Evolutionary conservation across 805 yeast species (phyloP).

Genomic region (Suhomyces xylopsoci): DNA sequence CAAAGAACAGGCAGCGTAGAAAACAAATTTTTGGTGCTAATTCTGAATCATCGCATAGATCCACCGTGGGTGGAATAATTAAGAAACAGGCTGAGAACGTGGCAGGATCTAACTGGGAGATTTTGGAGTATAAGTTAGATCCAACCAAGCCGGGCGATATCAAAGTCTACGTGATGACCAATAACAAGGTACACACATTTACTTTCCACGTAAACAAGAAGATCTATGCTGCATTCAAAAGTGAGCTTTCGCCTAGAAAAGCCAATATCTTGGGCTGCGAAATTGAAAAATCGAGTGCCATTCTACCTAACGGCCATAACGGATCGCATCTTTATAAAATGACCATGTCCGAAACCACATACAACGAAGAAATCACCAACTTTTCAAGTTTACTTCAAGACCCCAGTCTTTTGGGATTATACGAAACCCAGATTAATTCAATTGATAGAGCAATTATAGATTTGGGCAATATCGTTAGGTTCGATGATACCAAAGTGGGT

Average conservation of each 20-base stretch:
- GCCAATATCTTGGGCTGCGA: slow-evolving; percentile 45
- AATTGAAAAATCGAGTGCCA: slow-evolving; percentile 55
- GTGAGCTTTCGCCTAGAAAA: slow-evolving; percentile 39
- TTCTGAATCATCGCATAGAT: slow-evolving; percentile 49
- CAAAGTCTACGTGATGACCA: slow-evolving; percentile 65
- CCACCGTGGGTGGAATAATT: slow-evolving; percentile 64
- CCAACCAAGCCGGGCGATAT: slow-evolving; percentile 66
- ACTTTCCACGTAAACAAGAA: slow-evolving; percentile 72
- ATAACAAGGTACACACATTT: slow-evolving; percentile 70
- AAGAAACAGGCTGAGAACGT: slow-evolving; percentile 76
- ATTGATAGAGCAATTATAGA: slow-evolving; percentile 75
- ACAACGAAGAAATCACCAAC: slow-evolving; percentile 50
- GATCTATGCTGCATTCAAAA: slow-evolving; percentile 64
- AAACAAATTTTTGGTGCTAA: slow-evolving; percentile 73
- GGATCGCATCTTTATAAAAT: slow-evolving; percentile 55
- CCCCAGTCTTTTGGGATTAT: slow-evolving; percentile 61
- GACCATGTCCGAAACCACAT: slow-evolving; percentile 65
- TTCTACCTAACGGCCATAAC: slow-evolving; percentile 68
- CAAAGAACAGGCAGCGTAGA: slow-evolving; percentile 69
- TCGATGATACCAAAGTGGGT: slow-evolving; percentile 73
- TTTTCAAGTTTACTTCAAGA: slow-evolving; percentile 64
- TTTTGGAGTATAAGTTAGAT: slow-evolving; percentile 65
- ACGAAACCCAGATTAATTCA: slow-evolving; percentile 68
- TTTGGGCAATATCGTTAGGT: slow-evolving; percentile 69
- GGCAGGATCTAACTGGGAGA: slow-evolving; percentile 81